Conservation (phyloP, 1,284 basidiomycete species). For the Cerioporus squamosus region DNA sequence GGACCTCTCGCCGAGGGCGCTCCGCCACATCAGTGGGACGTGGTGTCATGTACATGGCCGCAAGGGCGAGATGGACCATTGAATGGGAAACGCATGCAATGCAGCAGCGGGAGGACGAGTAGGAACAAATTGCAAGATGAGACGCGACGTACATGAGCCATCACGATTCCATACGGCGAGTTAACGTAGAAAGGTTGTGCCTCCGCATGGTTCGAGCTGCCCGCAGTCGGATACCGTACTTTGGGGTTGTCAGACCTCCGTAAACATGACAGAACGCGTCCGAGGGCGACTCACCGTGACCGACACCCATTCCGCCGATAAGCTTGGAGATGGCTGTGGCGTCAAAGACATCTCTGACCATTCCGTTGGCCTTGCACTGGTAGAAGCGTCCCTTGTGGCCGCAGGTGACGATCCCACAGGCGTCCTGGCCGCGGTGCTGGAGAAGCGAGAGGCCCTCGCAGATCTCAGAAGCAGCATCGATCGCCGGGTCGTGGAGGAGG, state of each 20-base stretch:
- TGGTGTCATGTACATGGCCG: too few species aligned
- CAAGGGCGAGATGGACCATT: too few species aligned
- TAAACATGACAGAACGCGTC: not conserved
- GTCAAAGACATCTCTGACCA: constrained; percentile 99
- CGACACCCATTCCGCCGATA: constrained; percentile 95
- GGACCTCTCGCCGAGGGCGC: too few species aligned
- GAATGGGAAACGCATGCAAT: too few species aligned
- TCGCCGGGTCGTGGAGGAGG: constrained; percentile 75
- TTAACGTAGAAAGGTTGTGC: constrained; percentile 99
- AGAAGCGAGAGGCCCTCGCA: constrained; percentile 90
- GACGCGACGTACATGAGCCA: constrained; percentile 83
- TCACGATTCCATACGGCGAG: constrained; percentile 97
- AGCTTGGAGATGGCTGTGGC: constrained; percentile 77
- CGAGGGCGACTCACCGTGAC: constrained; percentile 76
- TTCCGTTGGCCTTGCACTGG: constrained; percentile 99
- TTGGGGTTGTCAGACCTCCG: constrained; percentile 3
- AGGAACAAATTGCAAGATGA: too few species aligned
- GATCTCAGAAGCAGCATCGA: constrained; percentile 85
- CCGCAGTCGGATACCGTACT: constrained; percentile 98
- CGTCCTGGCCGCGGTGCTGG: constrained; percentile 97
- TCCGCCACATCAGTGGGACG: too few species aligned
- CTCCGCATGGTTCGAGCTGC: constrained; percentile 96
- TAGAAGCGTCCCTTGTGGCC: constrained; percentile 95
- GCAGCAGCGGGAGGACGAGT: too few species aligned
- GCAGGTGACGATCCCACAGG: constrained; percentile 97